phyloP scores from a whole-genome alignment of 768 basidiomycete species.

The Tylopilus sp. region DNA sequence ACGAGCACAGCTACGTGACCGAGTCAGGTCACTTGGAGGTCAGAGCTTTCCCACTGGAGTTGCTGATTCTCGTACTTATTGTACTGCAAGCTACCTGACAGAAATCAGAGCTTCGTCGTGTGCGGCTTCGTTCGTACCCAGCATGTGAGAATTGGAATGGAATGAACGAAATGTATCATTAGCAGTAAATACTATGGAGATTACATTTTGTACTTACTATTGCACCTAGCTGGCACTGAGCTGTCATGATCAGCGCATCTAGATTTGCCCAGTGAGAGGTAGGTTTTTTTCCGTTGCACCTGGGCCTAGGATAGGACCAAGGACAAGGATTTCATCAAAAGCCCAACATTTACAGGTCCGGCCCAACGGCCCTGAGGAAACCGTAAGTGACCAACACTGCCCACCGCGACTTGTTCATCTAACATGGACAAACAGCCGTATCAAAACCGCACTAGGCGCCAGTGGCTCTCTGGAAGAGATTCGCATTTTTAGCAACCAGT shows the following conservation, averaged over 20 bases:
- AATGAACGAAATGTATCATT: neutral
- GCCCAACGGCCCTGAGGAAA: neutral
- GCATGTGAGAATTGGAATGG: neutral
- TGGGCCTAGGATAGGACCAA: no score
- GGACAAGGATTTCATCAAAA: no score
- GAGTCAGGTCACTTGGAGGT: neutral
- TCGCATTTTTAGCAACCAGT: neutral
- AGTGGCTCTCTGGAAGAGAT: neutral
- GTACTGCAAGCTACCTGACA: neutral
- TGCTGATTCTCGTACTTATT: neutral
- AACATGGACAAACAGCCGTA: neutral
- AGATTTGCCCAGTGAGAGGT: no score
- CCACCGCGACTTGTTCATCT: neutral
- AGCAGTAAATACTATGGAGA: neutral
- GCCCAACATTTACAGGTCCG: no score
- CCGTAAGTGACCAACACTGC: no score
- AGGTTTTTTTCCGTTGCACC: no score
- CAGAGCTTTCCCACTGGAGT: neutral
- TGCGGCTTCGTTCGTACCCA: neutral
- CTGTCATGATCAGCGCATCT: no score
- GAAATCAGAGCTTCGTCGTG: neutral
- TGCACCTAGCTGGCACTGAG: no score
- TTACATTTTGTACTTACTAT: neutral
- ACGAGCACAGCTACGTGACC: constrained; percentile 9
- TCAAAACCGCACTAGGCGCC: neutral